Percentiles rank a stretch among this genome's conserved stretches.
Conservation (phyloP, 176 grass and related monocot genomes). For the Tillandsia fasciculata region DNA sequence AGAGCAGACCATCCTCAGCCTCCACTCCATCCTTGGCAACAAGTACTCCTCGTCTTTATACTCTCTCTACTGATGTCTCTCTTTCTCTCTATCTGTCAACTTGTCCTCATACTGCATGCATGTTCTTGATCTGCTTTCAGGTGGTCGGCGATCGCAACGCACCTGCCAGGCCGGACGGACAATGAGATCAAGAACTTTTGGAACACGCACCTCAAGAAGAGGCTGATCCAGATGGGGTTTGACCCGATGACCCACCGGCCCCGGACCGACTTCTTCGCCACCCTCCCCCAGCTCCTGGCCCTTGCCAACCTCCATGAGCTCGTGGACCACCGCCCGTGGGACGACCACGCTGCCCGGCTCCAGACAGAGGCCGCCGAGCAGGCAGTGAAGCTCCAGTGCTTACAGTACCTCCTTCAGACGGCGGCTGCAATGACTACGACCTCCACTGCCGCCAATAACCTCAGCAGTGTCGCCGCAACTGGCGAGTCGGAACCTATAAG, state of each 20-base stretch:
- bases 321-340: constrained; percentile 14
- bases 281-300: constrained; percentile 61
- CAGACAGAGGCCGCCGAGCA: constrained; percentile 23
- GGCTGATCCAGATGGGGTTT: constrained; percentile 82
- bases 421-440: constrained; percentile 32
- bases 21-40: constrained; percentile 68
- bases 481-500: constrained; percentile 12
- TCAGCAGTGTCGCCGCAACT: constrained; percentile 1
- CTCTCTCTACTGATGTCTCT: background rate
- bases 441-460: constrained; percentile 14
- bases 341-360: constrained; percentile 1
- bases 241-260: constrained; percentile 90
- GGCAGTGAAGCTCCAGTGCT: constrained; percentile 57
- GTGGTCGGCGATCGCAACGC: constrained; percentile 72
- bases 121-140: constrained; percentile 18
- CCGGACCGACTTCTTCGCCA: constrained; percentile 61
- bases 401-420: constrained; percentile 69
- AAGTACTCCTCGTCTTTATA: constrained; percentile 27
- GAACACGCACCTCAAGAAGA: constrained; percentile 97
- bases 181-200: constrained; percentile 95
- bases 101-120: background rate
- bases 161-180: constrained; percentile 68
- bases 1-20: constrained; percentile 70
- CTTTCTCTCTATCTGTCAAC: background rate
- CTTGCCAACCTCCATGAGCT: constrained; percentile 52